phyloP scores from a whole-genome alignment of 768 basidiomycete genomes.

The Gautieria morchelliformis region DNA sequence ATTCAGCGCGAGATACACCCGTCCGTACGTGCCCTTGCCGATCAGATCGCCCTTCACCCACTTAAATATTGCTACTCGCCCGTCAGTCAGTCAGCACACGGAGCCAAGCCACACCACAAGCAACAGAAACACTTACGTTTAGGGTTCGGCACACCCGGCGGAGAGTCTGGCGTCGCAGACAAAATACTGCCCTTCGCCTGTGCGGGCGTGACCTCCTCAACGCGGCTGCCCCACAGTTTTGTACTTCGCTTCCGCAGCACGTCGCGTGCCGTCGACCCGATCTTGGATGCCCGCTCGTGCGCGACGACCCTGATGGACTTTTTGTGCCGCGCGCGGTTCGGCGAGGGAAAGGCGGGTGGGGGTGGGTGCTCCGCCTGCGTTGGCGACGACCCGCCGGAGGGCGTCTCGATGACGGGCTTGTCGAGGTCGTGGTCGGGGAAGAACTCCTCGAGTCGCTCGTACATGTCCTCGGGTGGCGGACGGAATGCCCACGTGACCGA shows the following conservation, averaged over 20 bases:
- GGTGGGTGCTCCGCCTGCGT: conserved; percentile 44
- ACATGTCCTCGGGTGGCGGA: conserved; percentile 86
- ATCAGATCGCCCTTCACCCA: conserved; percentile 98
- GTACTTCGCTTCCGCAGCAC: conserved; percentile 76
- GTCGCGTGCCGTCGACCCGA: conserved; percentile 44
- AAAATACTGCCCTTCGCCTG: conserved; percentile 40
- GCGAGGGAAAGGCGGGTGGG: conserved; percentile 28
- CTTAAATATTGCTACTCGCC: conserved; percentile 71
- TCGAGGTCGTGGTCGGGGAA: conserved; percentile 96
- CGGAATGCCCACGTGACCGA: conserved; percentile 82
- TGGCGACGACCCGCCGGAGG: conserved; percentile 71
- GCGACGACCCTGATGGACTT: conserved; percentile 93
- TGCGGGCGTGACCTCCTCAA: conserved; percentile 86
- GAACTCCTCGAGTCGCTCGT: conserved; percentile 86
- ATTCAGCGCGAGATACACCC: conserved; percentile 93
- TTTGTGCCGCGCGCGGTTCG: conserved; percentile 49
- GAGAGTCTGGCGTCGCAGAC: conserved; percentile 43
- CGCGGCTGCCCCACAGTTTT: conserved; percentile 87
- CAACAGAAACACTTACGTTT: conserved; percentile 41
- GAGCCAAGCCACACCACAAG: not conserved
- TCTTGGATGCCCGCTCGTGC: conserved; percentile 71
- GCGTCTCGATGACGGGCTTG: conserved; percentile 86
- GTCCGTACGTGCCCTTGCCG: conserved; percentile 93
- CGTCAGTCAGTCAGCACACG: conserved; percentile 14
- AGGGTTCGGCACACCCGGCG: conserved; percentile 41